Conservation (phyloP, 2,329 filamentous ascomycete species). For the Colletotrichum caudatum region DNA sequence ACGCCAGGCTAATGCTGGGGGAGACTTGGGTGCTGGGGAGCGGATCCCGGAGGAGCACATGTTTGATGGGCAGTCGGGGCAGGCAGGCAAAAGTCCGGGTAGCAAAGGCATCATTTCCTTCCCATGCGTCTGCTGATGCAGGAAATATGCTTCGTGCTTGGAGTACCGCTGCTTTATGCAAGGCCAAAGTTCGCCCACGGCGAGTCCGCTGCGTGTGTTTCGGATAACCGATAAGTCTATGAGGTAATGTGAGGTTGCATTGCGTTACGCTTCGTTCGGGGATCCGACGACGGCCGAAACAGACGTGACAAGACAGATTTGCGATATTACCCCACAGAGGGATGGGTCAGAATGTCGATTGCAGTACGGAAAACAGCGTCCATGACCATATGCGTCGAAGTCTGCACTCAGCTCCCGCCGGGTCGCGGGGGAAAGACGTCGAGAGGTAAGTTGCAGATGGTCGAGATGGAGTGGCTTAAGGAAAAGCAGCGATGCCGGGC, state of each 20-base stretch:
- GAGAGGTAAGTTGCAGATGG: neutral
- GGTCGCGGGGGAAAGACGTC: neutral
- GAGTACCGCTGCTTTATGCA: slow-evolving; percentile 22
- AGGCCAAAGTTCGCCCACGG: slow-evolving; percentile 13
- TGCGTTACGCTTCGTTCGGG: neutral
- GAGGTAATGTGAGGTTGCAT: slow-evolving; percentile 9
- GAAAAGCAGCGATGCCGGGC: slow-evolving; percentile 6
- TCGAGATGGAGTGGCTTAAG: neutral
- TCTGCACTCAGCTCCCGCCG: neutral
- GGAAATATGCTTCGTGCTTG: slow-evolving; percentile 12
- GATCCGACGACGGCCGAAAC: slow-evolving; percentile 21
- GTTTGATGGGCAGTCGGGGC: slow-evolving; percentile 28
- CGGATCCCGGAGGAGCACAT: slow-evolving; percentile 34
- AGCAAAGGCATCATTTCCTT: slow-evolving; percentile 20
- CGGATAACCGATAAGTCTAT: neutral
- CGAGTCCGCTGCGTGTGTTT: slow-evolving; percentile 10
- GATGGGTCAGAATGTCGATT: neutral
- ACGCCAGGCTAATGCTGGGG: slow-evolving; percentile 27
- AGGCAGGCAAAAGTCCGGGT: slow-evolving; percentile 27
- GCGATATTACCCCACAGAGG: slow-evolving; percentile 6
- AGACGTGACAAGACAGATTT: slow-evolving; percentile 13
- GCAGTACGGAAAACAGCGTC: neutral
- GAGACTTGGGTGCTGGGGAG: slow-evolving; percentile 30
- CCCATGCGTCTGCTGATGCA: slow-evolving; percentile 7
- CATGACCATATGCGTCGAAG: neutral